Percentiles rank a stretch among this genome's conserved stretches.
Conservation (phyloP, 2,329 filamentous ascomycete species). For the Paramyrothecium roridum region DNA sequence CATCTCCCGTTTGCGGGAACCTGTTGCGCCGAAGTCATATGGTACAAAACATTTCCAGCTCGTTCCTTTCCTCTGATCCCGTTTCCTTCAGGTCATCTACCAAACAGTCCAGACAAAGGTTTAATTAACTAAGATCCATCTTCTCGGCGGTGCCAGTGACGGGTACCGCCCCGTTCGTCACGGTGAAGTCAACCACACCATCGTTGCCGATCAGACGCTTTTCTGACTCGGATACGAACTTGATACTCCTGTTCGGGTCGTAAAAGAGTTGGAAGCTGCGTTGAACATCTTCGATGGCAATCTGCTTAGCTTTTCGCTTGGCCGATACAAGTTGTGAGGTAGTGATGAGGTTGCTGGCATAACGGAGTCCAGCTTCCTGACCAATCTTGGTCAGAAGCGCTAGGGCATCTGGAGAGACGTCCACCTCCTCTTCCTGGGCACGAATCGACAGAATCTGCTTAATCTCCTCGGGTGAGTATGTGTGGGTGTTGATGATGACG, state of each 20-base stretch:
- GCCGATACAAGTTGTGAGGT: constrained; percentile 84
- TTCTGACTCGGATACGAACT: constrained; percentile 87
- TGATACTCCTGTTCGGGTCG: constrained; percentile 81
- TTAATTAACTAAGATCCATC: constrained; percentile 41
- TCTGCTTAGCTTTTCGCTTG: constrained; percentile 82
- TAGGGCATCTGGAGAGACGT: constrained; percentile 83
- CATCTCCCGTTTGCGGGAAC: not conserved
- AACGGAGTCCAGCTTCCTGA: constrained; percentile 84
- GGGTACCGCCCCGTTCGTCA: constrained; percentile 23
- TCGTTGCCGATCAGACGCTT: constrained; percentile 88
- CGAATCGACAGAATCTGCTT: constrained; percentile 89
- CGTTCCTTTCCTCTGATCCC: constrained; percentile 6
- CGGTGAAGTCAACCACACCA: constrained; percentile 71
- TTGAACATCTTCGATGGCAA: constrained; percentile 85
- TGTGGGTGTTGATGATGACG: constrained; percentile 90
- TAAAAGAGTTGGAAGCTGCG: constrained; percentile 93
- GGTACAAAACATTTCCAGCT: not conserved
- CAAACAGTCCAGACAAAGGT: not conserved
- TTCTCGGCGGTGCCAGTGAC: constrained; percentile 34
- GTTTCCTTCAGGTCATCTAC: constrained; percentile 15
- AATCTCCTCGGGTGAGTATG: constrained; percentile 81
- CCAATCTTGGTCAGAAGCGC: constrained; percentile 95
- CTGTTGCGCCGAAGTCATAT: not conserved
- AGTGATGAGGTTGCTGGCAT: constrained; percentile 97
- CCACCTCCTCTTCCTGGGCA: constrained; percentile 93